phyloP scores from a whole-genome alignment of 352 stramenopile genomes.

The Pythium vanterpoolii region DNA sequence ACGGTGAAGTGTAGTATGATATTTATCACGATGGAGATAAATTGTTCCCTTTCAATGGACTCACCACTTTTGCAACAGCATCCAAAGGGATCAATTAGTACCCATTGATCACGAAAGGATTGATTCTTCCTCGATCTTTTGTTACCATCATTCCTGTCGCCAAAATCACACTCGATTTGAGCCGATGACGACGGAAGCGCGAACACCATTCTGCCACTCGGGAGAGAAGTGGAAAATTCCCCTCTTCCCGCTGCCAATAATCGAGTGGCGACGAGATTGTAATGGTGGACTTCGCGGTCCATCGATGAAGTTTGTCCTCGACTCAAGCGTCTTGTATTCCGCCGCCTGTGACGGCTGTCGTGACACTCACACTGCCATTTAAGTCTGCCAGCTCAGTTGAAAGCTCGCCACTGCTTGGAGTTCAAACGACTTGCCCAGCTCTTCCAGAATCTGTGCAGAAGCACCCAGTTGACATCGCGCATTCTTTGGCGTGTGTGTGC shows the following conservation, averaged over 20 bases:
- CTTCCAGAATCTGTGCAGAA: too few relatives aligned
- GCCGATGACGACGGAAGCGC: constrained; percentile 4
- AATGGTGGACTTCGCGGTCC: neutral
- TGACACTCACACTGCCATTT: neutral
- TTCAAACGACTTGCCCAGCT: neutral
- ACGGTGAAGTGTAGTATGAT: too few relatives aligned
- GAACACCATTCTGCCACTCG: constrained; percentile 9
- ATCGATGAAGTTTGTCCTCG: constrained; percentile 7
- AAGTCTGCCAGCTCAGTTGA: neutral
- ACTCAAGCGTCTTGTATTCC: neutral
- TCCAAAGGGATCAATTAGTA: too few relatives aligned
- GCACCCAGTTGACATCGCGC: too few relatives aligned
- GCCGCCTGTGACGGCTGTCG: neutral
- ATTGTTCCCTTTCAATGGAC: too few relatives aligned
- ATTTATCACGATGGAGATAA: too few relatives aligned
- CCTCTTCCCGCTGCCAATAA: neutral
- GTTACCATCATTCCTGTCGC: constrained; percentile 15
- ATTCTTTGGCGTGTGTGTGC: too few relatives aligned
- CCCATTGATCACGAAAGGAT: neutral
- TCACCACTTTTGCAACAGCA: too few relatives aligned
- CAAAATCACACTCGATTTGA: constrained; percentile 17
- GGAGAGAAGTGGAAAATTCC: constrained; percentile 1
- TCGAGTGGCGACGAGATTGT: neutral
- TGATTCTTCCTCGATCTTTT: constrained; percentile 1
- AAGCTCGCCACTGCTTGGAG: neutral